Conservation (phyloP, 1,139 yeast genomes). For the Taiozyma sp. region DNA sequence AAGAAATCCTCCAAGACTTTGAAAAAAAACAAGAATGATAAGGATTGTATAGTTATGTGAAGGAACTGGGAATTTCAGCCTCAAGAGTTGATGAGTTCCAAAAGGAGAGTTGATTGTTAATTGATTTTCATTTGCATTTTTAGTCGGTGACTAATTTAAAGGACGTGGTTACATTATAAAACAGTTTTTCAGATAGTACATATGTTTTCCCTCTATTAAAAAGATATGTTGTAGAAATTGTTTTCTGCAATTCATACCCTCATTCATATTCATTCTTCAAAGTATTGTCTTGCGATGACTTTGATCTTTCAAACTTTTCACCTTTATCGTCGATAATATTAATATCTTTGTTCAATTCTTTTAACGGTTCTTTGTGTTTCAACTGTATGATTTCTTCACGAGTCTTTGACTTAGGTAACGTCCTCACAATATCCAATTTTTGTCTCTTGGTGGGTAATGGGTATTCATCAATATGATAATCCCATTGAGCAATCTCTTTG, state of each 20-base stretch:
- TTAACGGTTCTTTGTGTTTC: slow-evolving; percentile 6
- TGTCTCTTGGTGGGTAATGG: slow-evolving; percentile 17
- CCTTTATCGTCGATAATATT: not conserved
- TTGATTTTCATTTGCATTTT: not conserved
- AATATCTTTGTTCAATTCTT: not conserved
- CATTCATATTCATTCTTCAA: not conserved
- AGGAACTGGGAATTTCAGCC: not conserved
- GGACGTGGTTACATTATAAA: too few species aligned
- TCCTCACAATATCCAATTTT: slow-evolving; percentile 6
- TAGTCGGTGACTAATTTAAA: too few species aligned
- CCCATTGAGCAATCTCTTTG: slow-evolving; percentile 3
- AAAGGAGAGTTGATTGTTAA: not conserved
- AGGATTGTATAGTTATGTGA: slow-evolving; percentile 36
- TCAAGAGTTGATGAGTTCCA: too few species aligned
- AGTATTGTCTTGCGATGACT: not conserved
- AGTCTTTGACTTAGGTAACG: slow-evolving; percentile 10
- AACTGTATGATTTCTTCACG: slow-evolving; percentile 14
- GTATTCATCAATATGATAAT: slow-evolving; percentile 8
- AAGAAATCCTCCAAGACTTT: not conserved
- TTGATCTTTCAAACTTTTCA: not conserved
- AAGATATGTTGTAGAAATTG: too few species aligned
- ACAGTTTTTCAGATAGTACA: too few species aligned
- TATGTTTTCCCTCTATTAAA: too few species aligned
- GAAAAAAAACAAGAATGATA: slow-evolving; percentile 3
- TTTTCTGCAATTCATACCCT: not conserved